Conservation (phyloP, 306 rosid genomes). For the Cucurbita pepo region DNA sequence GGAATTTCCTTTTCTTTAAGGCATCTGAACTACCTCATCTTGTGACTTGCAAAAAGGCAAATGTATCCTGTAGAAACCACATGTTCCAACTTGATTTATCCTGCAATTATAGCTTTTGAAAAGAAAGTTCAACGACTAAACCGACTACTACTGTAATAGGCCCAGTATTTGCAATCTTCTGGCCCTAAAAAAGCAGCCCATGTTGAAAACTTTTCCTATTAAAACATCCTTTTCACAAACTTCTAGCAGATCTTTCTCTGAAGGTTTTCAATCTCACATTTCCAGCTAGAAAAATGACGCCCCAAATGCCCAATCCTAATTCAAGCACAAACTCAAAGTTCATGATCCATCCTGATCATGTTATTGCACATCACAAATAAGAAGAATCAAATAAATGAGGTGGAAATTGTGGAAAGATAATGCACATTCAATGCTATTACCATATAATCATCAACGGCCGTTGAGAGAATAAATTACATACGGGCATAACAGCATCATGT, state of each 20-base stretch:
- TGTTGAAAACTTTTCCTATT: not conserved
- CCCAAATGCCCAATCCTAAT: not conserved
- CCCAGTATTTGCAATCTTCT: not conserved
- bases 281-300: not conserved
- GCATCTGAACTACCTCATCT: constrained; percentile 4
- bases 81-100: not conserved
- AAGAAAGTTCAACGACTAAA: not conserved
- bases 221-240: not conserved
- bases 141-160: not conserved
- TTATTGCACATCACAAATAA: not conserved
- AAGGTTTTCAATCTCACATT: not conserved
- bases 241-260: not conserved
- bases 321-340: not conserved
- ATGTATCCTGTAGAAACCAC: not conserved
- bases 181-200: not conserved
- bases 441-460: constrained; percentile 4
- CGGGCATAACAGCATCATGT: constrained; percentile 1
- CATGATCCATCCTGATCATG: not conserved
- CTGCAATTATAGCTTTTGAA: constrained; percentile 3
- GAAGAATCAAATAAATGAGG: not conserved
- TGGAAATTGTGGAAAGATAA: not conserved
- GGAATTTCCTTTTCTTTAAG: not conserved
- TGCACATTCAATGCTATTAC: constrained; percentile 5
- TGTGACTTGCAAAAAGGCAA: not conserved
- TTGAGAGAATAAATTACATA: not conserved